A percentile compares a stretch with the other conserved stretches of the same genome.
Conservation (phyloP, 2,329 filamentous ascomycete genomes). For the Penicillium occitanis region DNA sequence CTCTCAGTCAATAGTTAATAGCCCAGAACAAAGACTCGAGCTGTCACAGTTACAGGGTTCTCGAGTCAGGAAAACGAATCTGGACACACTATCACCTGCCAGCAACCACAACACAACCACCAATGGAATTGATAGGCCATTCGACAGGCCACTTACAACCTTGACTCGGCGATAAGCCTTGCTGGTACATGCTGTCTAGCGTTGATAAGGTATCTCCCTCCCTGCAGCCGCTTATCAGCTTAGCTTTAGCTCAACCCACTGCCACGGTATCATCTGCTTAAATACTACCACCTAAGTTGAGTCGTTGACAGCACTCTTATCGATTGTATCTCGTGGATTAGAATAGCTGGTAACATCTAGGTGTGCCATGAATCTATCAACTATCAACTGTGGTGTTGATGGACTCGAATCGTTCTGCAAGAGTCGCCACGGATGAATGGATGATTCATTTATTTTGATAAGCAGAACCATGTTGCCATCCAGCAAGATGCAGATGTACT, state of each 20-base stretch:
- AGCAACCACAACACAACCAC: not conserved
- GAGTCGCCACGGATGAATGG: not conserved
- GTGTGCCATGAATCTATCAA: not conserved
- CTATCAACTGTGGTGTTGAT: not conserved
- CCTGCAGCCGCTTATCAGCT: conserved; percentile 7
- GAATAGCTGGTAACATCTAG: not conserved
- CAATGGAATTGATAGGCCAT: not conserved
- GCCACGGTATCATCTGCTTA: conserved; percentile 14
- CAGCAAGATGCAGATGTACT: not conserved
- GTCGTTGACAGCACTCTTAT: not conserved
- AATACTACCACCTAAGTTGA: conserved; percentile 2
- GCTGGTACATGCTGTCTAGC: not conserved
- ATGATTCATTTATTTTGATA: not conserved
- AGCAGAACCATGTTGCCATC: not conserved
- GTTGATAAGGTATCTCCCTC: conserved; percentile 1
- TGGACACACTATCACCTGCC: not conserved
- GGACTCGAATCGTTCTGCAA: not conserved
- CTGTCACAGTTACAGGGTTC: conserved; percentile 8
- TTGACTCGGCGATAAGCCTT: not conserved
- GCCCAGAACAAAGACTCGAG: not conserved
- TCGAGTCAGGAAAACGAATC: not conserved
- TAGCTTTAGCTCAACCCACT: conserved; percentile 9
- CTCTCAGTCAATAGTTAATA: not conserved
- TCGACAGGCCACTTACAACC: not conserved
- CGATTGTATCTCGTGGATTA: not conserved